Base-by-base conservation (phyloP, 2,329 filamentous ascomycete genomes). In the Verticillium dahliae region DNA sequence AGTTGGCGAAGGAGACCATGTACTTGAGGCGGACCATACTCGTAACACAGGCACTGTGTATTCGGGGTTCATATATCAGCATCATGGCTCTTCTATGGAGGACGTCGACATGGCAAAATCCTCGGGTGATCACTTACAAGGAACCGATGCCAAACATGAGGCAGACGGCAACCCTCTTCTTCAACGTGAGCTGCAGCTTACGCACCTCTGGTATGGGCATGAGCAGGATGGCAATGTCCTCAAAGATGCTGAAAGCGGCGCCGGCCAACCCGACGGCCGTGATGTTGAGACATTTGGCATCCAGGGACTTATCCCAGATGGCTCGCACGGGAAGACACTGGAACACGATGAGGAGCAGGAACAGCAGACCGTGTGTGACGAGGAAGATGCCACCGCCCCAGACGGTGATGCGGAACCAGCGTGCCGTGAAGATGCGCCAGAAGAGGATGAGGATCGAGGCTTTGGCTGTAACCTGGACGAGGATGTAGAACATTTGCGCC, bases 401-500 rank as follows among this genome's bases (percentile, higher is more conserved):
- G n/a, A 63, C 45, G 18, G 38, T 11, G 7, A 57, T 50, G 2
- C 54, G 63, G 14, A 68, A 67, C 10, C 57, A 50, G 2, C 4
- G 45, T 11, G 45, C 39, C 6, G 55, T 59, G 57, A 69, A 69
- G 1, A 69, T 64, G 7, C 65, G 67, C 31, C 45, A 62, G 61
- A 65, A 66, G 55, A 71, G 66, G 33, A 69, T 61, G 13, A 67
- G 58, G 39, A 70, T 67, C 22, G 68, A 69, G 7, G 65, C 56
- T 39, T 70, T 70, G 10, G 69, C 65, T 4, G 62, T 57, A 2
- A 65, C 61, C 60, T 68, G 66, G 34, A 69, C 37, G 22, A 67
- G 58, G 1, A 65, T 64, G 58, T 69, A 71, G 6, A 69, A 58
- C 56, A 70, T 69, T 57, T 70, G 64, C 6, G 60, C 58, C 1